Evolutionary conservation across 2,329 filamentous ascomycete species (phyloP).

Genomic region (Cyphellophora attinorum): DNA sequence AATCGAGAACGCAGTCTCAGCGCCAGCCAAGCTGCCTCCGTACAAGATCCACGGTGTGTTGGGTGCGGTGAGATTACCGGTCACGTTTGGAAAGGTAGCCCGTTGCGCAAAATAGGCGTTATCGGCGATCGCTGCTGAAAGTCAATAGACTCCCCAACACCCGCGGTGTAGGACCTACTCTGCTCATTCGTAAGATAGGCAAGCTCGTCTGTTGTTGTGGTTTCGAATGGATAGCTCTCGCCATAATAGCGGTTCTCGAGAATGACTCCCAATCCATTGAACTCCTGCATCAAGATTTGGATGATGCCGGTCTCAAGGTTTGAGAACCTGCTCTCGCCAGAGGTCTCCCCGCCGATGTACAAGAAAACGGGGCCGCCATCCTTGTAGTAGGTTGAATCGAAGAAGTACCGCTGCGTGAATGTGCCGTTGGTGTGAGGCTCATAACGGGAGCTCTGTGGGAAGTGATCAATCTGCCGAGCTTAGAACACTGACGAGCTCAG

Average conservation of each 20-base stretch:
- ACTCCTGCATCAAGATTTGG: slow-evolving; percentile 45
- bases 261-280: slow-evolving; percentile 45
- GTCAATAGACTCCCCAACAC: no score
- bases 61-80: slow-evolving; percentile 27
- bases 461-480: slow-evolving; percentile 14
- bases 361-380: slow-evolving; percentile 43
- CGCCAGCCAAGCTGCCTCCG: slow-evolving; percentile 37
- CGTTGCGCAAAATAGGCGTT: slow-evolving; percentile 34
- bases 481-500: background rate
- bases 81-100: slow-evolving; percentile 18
- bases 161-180: slow-evolving; percentile 10
- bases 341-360: slow-evolving; percentile 24
- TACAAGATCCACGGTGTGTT: slow-evolving; percentile 37
- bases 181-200: slow-evolving; percentile 33
- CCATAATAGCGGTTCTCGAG: slow-evolving; percentile 29
- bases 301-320: slow-evolving; percentile 38
- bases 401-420: slow-evolving; percentile 47
- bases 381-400: slow-evolving; percentile 44
- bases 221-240: slow-evolving; percentile 28
- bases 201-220: slow-evolving; percentile 28
- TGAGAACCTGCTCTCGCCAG: slow-evolving; percentile 30
- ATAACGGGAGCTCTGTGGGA: slow-evolving; percentile 11
- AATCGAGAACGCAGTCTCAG: slow-evolving; percentile 33
- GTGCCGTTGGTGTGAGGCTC: slow-evolving; percentile 26
- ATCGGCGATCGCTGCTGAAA: slow-evolving; percentile 29